phyloP scores from a whole-genome alignment of 169 alveolate species.

The Perkinsus olseni region DNA sequence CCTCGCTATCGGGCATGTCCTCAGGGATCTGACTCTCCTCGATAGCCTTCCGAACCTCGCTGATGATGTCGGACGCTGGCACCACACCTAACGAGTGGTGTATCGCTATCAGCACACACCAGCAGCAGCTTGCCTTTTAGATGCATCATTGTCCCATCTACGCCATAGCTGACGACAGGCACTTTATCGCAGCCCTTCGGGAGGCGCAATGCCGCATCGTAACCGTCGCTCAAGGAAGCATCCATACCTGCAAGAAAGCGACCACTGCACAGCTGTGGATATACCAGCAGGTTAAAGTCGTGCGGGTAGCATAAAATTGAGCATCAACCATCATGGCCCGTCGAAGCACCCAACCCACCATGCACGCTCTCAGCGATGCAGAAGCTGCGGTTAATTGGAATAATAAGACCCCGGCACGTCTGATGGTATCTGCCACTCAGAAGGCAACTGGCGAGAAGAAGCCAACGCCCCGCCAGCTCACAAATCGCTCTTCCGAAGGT shows the following conservation, averaged over 20 bases:
- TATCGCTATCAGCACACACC: neutral
- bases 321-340: too few relatives aligned
- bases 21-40: slow-evolving; percentile 33
- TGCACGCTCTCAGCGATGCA: too few relatives aligned
- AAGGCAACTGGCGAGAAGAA: slow-evolving; percentile 25
- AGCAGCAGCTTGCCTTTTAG: neutral
- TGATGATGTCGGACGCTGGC: slow-evolving; percentile 14
- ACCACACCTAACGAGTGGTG: neutral
- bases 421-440: slow-evolving; percentile 35
- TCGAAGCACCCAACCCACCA: too few relatives aligned
- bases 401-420: slow-evolving; percentile 32
- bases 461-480: slow-evolving; percentile 17
- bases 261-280: too few relatives aligned
- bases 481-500: neutral
- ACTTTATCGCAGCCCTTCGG: slow-evolving; percentile 35
- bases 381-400: too few relatives aligned
- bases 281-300: too few relatives aligned
- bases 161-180: slow-evolving; percentile 51
- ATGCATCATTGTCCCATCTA: slow-evolving; percentile 16
- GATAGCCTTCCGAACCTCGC: slow-evolving; percentile 26
- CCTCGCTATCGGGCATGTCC: slow-evolving; percentile 29
- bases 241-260: slow-evolving; percentile 26
- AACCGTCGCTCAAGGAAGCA: slow-evolving; percentile 27
- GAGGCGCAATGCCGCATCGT: slow-evolving; percentile 28
- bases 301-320: too few relatives aligned